Evolutionary conservation across 2,329 filamentous ascomycete species (phyloP).

Genomic region (Uncinocarpus reesii): DNA sequence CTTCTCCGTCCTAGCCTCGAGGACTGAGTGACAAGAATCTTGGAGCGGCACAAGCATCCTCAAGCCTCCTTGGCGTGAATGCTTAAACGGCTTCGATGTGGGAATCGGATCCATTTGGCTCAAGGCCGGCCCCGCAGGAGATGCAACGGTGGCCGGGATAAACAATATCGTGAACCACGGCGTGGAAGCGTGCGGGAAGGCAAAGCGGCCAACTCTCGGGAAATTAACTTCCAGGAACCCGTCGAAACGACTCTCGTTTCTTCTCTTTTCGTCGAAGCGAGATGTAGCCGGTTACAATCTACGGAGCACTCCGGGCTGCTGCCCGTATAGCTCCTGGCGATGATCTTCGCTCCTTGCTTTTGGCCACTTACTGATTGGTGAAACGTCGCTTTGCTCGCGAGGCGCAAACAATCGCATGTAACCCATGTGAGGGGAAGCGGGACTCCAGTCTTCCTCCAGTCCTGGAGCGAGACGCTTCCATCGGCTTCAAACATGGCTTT

Average conservation of each 20-base stretch:
- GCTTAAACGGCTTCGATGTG: background rate
- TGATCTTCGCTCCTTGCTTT: background rate
- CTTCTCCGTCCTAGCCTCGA: background rate
- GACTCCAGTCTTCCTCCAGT: background rate
- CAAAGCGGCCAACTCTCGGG: background rate
- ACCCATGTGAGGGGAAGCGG: slow-evolving; percentile 10
- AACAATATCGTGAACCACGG: background rate
- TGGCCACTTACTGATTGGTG: background rate
- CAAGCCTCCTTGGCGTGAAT: slow-evolving; percentile 11
- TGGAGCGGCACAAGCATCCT: slow-evolving; percentile 7
- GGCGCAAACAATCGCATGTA: slow-evolving; percentile 4
- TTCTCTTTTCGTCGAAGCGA: too few species aligned
- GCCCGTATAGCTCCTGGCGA: background rate
- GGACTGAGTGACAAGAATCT: background rate
- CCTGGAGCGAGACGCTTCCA: background rate
- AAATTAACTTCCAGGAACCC: slow-evolving; percentile 8
- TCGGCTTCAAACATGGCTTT: background rate
- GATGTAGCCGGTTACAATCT: too few species aligned
- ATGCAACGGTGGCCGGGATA: slow-evolving; percentile 10
- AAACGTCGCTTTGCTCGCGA: background rate
- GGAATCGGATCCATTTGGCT: background rate
- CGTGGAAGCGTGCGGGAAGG: background rate
- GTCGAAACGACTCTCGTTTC: background rate
- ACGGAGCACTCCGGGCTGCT: too few species aligned
- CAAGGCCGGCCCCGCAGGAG: background rate